These are phyloP conservation scores for Chernovozyma aurita DNA, from an alignment of 1,139 yeast genomes.

Conservation along the genomic window DNA sequence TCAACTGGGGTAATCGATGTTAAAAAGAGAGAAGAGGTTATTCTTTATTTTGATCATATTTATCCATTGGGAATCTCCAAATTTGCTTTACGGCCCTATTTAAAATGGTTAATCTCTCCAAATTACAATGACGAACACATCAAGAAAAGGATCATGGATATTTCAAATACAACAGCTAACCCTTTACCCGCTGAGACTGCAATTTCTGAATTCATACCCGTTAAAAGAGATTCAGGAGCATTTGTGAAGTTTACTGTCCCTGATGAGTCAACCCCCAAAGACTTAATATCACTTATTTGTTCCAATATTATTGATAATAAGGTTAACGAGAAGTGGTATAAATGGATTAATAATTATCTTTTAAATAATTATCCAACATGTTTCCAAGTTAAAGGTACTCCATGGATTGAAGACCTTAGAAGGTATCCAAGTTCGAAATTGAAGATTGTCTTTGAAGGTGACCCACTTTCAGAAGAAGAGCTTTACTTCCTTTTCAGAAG, in stretches of 20 bases:
- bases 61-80: constrained; percentile 26
- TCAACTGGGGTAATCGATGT: constrained; percentile 44
- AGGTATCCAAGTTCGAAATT: constrained; percentile 65
- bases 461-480: constrained; percentile 74
- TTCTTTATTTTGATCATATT: constrained; percentile 38
- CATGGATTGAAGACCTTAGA: constrained; percentile 93
- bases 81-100: constrained; percentile 18
- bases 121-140: constrained; percentile 14
- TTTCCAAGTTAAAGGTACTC: constrained; percentile 81
- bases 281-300: constrained; percentile 47
- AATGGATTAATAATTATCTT: constrained; percentile 19
- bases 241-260: constrained; percentile 76
- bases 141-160: constrained; percentile 16
- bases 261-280: constrained; percentile 39
- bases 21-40: constrained; percentile 25
- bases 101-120: constrained; percentile 5
- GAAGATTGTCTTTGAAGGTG: constrained; percentile 70
- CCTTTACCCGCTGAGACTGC: constrained; percentile 30
- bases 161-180: constrained; percentile 16
- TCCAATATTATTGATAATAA: constrained; percentile 38
- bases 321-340: constrained; percentile 15
- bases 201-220: constrained; percentile 53
- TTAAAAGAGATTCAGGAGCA: constrained; percentile 86
- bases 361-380: constrained; percentile 36
- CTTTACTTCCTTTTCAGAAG: constrained; percentile 78